Percentiles rank a stretch among this genome's conserved stretches.
Evolutionary conservation across 1,284 basidiomycete species (phyloP).

Genomic region (Vanrija sp.): DNA sequence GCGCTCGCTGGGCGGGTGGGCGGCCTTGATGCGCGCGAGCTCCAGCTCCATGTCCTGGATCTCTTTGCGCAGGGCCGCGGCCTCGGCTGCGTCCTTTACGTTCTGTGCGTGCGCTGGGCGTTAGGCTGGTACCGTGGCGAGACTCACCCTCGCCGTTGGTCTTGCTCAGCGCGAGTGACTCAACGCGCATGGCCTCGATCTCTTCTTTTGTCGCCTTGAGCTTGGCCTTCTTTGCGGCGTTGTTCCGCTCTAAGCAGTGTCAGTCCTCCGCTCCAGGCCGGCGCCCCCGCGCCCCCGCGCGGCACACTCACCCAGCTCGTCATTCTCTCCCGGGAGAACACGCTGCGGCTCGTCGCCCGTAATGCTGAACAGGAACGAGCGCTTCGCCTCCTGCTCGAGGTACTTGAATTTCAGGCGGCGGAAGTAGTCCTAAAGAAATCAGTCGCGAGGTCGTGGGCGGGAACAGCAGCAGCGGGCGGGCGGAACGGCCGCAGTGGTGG

Average conservation of each 20-base stretch:
- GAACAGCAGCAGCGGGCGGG: no score
- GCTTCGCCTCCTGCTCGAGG: slow-evolving; percentile 79
- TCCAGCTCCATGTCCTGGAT: slow-evolving; percentile 75
- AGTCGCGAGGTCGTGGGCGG: background rate
- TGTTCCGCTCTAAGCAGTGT: slow-evolving; percentile 52
- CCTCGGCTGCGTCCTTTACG: slow-evolving; percentile 54
- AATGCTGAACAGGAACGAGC: slow-evolving; percentile 75
- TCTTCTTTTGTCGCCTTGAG: slow-evolving; percentile 63
- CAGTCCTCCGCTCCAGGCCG: background rate
- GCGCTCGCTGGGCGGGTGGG: slow-evolving; percentile 65
- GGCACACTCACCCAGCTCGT: slow-evolving; percentile 50
- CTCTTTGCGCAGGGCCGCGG: slow-evolving; percentile 61
- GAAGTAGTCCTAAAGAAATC: slow-evolving; percentile 59
- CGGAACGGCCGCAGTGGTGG: no score
- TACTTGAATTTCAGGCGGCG: slow-evolving; percentile 81
- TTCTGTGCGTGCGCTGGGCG: slow-evolving; percentile 31
- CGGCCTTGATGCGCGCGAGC: slow-evolving; percentile 69
- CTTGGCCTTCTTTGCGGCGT: slow-evolving; percentile 64
- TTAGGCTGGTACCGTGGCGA: background rate
- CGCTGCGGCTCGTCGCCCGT: slow-evolving; percentile 71
- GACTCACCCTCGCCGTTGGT: slow-evolving; percentile 36
- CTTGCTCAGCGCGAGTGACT: slow-evolving; percentile 52
- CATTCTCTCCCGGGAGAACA: slow-evolving; percentile 69
- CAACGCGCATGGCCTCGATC: slow-evolving; percentile 60
- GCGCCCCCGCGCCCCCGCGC: background rate